Conservation (phyloP, 1,284 basidiomycete genomes). For the Rhizopogon parksii region DNA sequence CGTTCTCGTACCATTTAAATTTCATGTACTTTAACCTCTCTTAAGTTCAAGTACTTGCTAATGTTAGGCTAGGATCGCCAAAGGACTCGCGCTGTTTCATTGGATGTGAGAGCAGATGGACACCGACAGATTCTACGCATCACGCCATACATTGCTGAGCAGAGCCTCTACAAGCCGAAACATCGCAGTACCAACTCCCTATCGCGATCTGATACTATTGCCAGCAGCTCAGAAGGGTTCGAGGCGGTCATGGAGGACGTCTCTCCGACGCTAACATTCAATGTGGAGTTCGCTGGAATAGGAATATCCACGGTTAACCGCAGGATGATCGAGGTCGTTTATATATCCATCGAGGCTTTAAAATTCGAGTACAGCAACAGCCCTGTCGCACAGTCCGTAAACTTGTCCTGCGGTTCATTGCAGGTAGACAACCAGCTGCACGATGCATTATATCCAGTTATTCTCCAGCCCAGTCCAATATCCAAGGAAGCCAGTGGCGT, state of each 20-base stretch:
- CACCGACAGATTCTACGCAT: slow-evolving; percentile 84
- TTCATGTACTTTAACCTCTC: slow-evolving; percentile 47
- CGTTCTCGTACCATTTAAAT: slow-evolving; percentile 84
- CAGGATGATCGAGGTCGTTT: slow-evolving; percentile 85
- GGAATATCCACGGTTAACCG: slow-evolving; percentile 92
- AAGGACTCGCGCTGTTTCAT: slow-evolving; percentile 62
- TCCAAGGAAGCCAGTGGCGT: slow-evolving; percentile 77
- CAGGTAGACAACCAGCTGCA: slow-evolving; percentile 99
- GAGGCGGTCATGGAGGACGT: slow-evolving; percentile 83
- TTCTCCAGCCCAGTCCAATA: slow-evolving; percentile 92
- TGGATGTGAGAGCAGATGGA: slow-evolving; percentile 92
- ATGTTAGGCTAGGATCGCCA: slow-evolving; percentile 39
- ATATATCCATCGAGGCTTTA: slow-evolving; percentile 75
- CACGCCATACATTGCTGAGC: slow-evolving; percentile 81
- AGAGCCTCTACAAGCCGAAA: slow-evolving; percentile 85
- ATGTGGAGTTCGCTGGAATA: slow-evolving; percentile 82
- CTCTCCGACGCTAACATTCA: slow-evolving; percentile 61
- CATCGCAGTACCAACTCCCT: slow-evolving; percentile 42
- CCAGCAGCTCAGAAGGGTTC: slow-evolving; percentile 67
- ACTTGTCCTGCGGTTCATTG: slow-evolving; percentile 80
- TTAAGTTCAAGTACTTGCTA: slow-evolving; percentile 6
- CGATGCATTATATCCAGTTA: slow-evolving; percentile 92
- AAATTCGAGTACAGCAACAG: slow-evolving; percentile 87
- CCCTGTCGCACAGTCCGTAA: slow-evolving; percentile 74
- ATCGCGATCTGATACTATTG: slow-evolving; percentile 64